Base-by-base conservation (phyloP, 192 early-diverging fungal genomes). In the Spinellus fusiger region DNA sequence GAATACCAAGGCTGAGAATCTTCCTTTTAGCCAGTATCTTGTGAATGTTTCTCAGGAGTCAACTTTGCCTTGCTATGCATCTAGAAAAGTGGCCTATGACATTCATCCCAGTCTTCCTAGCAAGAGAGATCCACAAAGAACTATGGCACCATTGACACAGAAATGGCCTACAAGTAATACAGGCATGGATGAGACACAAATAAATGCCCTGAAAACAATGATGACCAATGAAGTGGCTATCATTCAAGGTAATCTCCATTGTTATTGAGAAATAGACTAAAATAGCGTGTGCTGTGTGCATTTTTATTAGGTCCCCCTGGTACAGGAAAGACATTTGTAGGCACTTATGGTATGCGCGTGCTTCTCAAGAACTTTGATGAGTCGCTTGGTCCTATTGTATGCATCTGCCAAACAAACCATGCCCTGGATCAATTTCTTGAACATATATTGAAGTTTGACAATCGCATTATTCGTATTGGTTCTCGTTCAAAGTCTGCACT, bases 391-490 rank as follows among this genome's bases (percentile, higher is more conserved):
- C 68, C 73, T 0, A 84, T 84, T 37, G 49, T 84, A 9, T 66
- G 77, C 37, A 66, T 81, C 23, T 84, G 82, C 38, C 80, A 84
- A 50, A 84, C 82, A 12, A 84, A 84, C 56, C 82, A 84, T 44
- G 71, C 71, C 2, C 40, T 73, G 27, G 71, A 73, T 55, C 71
- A 73, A 25, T 73, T 73, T 25, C 29, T 73, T 40, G 65, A 70
- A 54, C 69, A 70, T 33, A 69, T 81, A 22, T 62, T 73, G 29
- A 64, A 71, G 10, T 74, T 71, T 66, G 75, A 81, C 5, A 31
- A 67, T 0, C 55, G 66, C 0, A 65, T 84, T n/a, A 66, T 84
- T 15, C 71, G 82, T 23, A 48, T 84, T 1, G 82, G 82, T 16
- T 75, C 73, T 23, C 33, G 79, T 34, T 81, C 79, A 23, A 77